phyloP scores from a whole-genome alignment of 2,329 filamentous ascomycete species.

The Stachybotrys elegans region DNA sequence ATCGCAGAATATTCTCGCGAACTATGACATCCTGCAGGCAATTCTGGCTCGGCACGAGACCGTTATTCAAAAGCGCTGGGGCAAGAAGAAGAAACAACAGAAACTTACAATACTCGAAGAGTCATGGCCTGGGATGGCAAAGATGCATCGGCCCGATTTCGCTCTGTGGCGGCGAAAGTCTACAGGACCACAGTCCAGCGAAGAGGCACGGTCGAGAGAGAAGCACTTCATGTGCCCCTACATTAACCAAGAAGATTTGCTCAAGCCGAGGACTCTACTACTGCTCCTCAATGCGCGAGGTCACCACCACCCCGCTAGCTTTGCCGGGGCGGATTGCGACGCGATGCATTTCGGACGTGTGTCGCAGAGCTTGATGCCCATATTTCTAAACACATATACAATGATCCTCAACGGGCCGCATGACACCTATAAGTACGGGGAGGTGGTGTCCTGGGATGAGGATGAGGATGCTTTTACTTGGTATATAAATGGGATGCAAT shows the following conservation, averaged over 20 bases:
- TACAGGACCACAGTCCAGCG: background rate
- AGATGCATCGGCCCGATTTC: conserved; percentile 47
- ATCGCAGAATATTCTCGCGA: conserved; percentile 23
- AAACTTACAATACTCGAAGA: conserved; percentile 38
- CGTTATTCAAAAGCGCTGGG: conserved; percentile 48
- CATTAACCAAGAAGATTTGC: conserved; percentile 54
- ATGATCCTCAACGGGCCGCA: conserved; percentile 28
- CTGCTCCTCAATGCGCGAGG: conserved; percentile 49
- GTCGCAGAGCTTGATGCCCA: conserved; percentile 15
- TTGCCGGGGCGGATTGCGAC: conserved; percentile 39
- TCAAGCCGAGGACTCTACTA: conserved; percentile 34
- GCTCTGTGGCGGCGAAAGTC: conserved; percentile 23
- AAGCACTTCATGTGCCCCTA: conserved; percentile 44
- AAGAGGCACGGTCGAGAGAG: conserved; percentile 8
- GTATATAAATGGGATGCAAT: conserved; percentile 28
- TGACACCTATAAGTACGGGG: conserved; percentile 27
- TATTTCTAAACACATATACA: conserved; percentile 23
- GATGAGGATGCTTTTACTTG: conserved; percentile 31
- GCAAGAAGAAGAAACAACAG: conserved; percentile 44
- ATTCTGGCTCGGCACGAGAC: conserved; percentile 46
- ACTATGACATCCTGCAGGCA: conserved; percentile 27
- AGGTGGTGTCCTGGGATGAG: conserved; percentile 26
- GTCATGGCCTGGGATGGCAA: conserved; percentile 46
- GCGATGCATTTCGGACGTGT: conserved; percentile 23
- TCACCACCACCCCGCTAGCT: conserved; percentile 38